phyloP scores from a whole-genome alignment of 139 green algal species.

The Picochlorum costavermella region DNA sequence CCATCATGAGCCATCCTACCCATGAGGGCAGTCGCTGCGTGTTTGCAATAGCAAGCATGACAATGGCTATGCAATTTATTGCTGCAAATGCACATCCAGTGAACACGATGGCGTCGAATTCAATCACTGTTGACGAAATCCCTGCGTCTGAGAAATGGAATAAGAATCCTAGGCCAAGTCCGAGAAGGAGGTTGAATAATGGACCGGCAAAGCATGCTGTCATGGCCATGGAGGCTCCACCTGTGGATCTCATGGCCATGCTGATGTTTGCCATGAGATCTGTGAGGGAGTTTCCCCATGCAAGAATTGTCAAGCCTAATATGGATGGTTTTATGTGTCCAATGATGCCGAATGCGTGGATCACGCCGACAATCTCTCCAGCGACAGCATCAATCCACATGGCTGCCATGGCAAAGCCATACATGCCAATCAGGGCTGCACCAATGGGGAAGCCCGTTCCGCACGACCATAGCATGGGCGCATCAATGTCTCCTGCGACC shows the following conservation, averaged over 20 bases:
- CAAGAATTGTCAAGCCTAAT: conserved; percentile 78
- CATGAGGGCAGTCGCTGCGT: conserved; percentile 37
- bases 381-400: conserved; percentile 70
- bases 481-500: not conserved
- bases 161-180: conserved; percentile 27
- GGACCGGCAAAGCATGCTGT: conserved; percentile 86
- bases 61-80: conserved; percentile 39
- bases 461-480: conserved; percentile 19
- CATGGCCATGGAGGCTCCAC: conserved; percentile 63
- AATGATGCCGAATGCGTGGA: conserved; percentile 57
- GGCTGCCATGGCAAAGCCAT: conserved; percentile 66
- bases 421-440: conserved; percentile 43
- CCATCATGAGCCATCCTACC: conserved; percentile 62
- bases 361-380: conserved; percentile 57
- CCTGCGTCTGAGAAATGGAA: conserved; percentile 6
- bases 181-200: conserved; percentile 86
- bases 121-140: conserved; percentile 17
- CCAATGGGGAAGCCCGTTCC: conserved; percentile 26
- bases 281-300: conserved; percentile 81
- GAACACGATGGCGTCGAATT: conserved; percentile 45
- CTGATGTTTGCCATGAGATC: conserved; percentile 74
- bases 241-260: conserved; percentile 52
- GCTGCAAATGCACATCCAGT: conserved; percentile 51
- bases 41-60: conserved; percentile 43
- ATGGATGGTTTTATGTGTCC: conserved; percentile 45